Percentiles rank a stretch among this genome's conserved stretches.
Evolutionary conservation across 352 stramenopile genomes (phyloP).

Genomic region (Globisporangium uncinulatum): DNA sequence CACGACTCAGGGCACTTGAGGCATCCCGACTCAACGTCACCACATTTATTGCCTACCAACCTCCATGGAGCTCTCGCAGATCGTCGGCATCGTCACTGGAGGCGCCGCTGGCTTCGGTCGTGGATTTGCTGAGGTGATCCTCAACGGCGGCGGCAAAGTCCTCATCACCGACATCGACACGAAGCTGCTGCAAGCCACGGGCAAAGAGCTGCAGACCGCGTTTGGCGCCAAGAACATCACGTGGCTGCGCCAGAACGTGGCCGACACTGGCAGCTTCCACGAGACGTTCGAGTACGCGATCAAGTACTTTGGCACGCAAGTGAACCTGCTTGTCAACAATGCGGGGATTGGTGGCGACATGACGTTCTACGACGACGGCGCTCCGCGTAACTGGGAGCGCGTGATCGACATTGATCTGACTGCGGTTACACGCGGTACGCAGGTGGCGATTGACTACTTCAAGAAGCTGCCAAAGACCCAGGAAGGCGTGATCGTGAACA

Average conservation of each 20-base stretch:
- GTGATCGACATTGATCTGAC: slow-evolving; percentile 73
- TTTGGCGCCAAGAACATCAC: slow-evolving; percentile 47
- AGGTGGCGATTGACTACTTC: slow-evolving; percentile 54
- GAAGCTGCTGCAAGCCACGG: slow-evolving; percentile 45
- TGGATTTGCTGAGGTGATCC: slow-evolving; percentile 54
- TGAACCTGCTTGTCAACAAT: slow-evolving; percentile 82
- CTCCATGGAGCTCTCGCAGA: slow-evolving; percentile 57
- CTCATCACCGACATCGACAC: slow-evolving; percentile 77
- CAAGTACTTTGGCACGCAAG: slow-evolving; percentile 47
- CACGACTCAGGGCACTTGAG: no score
- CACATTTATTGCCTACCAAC: neutral
- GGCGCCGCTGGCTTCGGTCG: slow-evolving; percentile 58
- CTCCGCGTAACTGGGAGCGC: slow-evolving; percentile 43
- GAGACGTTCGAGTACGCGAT: slow-evolving; percentile 48
- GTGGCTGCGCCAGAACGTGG: slow-evolving; percentile 69
- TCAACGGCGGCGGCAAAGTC: slow-evolving; percentile 41
- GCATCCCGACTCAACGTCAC: no score
- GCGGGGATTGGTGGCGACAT: slow-evolving; percentile 65
- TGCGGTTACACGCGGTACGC: slow-evolving; percentile 61
- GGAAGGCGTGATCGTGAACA: no score
- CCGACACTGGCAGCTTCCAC: slow-evolving; percentile 56
- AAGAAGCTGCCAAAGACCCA: slow-evolving; percentile 50
- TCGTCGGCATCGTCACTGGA: slow-evolving; percentile 67
- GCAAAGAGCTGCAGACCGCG: slow-evolving; percentile 49
- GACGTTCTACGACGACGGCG: slow-evolving; percentile 40